Conservation (phyloP, 495 filamentous ascomycete species). For the Corynascus novoguineensis region DNA sequence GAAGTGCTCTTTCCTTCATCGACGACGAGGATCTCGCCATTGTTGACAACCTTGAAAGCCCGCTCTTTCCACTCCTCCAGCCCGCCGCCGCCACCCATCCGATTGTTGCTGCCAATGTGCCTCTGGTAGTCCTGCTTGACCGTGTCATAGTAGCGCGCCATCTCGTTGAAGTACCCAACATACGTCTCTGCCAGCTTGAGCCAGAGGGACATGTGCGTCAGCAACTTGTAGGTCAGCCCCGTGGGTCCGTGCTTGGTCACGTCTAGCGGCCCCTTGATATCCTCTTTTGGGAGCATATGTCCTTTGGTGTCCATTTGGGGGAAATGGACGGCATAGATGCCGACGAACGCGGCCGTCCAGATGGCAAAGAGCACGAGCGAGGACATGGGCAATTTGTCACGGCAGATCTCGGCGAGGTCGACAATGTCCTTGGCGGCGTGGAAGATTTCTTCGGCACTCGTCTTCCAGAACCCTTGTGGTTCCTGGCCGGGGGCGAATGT, state of each 20-base stretch:
- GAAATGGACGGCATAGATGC: slow-evolving; percentile 68
- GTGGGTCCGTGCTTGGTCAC: slow-evolving; percentile 34
- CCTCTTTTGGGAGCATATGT: slow-evolving; percentile 44
- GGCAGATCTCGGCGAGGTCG: slow-evolving; percentile 66
- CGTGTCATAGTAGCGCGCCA: slow-evolving; percentile 61
- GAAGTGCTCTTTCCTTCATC: slow-evolving; percentile 31
- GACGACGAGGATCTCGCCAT: slow-evolving; percentile 33
- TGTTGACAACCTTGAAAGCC: slow-evolving; percentile 34
- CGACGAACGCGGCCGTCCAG: slow-evolving; percentile 70
- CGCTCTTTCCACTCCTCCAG: slow-evolving; percentile 64
- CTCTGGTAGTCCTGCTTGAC: slow-evolving; percentile 56
- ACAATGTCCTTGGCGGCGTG: slow-evolving; percentile 67
- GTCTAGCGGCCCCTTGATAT: slow-evolving; percentile 17
- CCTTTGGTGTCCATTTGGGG: slow-evolving; percentile 69
- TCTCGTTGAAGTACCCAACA: slow-evolving; percentile 59
- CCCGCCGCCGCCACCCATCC: slow-evolving; percentile 56
- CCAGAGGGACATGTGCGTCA: slow-evolving; percentile 57
- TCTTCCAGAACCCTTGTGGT: slow-evolving; percentile 61
- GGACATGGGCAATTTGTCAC: slow-evolving; percentile 71
- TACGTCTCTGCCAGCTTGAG: slow-evolving; percentile 69
- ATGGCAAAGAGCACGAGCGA: slow-evolving; percentile 75
- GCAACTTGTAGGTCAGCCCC: slow-evolving; percentile 36
- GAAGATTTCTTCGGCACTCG: slow-evolving; percentile 69
- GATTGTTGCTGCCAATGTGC: slow-evolving; percentile 28
- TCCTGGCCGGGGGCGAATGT: slow-evolving; percentile 49